Evolutionary conservation across 2,329 filamentous ascomycete genomes (phyloP).

Genomic region (Trichoderma harzianum): DNA sequence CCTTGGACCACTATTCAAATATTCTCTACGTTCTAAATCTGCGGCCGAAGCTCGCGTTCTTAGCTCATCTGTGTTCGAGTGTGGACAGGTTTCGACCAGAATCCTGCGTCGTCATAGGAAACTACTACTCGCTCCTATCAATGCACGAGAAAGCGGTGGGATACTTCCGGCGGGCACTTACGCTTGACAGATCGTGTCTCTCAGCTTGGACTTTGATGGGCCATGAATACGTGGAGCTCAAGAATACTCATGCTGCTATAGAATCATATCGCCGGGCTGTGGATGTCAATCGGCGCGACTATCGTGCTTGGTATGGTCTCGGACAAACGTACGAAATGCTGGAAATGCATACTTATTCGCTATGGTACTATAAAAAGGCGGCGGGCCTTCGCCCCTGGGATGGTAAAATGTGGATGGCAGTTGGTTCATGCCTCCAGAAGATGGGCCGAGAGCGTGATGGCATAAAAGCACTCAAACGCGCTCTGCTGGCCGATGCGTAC

Average conservation of each 20-base stretch:
- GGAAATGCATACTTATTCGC: slow-evolving; percentile 94
- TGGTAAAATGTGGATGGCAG: slow-evolving; percentile 98
- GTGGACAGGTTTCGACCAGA: slow-evolving; percentile 96
- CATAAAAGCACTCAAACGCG: slow-evolving; percentile 92
- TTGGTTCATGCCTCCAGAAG: slow-evolving; percentile 86
- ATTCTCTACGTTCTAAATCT: slow-evolving; percentile 91
- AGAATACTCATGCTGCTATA: slow-evolving; percentile 96
- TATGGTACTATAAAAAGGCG: slow-evolving; percentile 97
- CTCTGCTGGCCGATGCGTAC: slow-evolving; percentile 81
- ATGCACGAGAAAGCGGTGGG: slow-evolving; percentile 97
- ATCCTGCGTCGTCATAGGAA: slow-evolving; percentile 93
- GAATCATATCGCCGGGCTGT: slow-evolving; percentile 95
- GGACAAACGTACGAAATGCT: slow-evolving; percentile 97
- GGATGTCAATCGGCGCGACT: slow-evolving; percentile 93
- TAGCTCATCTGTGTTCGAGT: slow-evolving; percentile 85
- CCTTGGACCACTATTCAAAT: slow-evolving; percentile 93
- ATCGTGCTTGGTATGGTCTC: slow-evolving; percentile 95
- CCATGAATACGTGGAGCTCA: slow-evolving; percentile 97
- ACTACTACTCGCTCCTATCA: slow-evolving; percentile 92
- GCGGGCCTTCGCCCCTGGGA: slow-evolving; percentile 92
- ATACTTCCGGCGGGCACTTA: slow-evolving; percentile 91
- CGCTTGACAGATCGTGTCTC: slow-evolving; percentile 83
- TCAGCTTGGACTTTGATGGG: slow-evolving; percentile 99
- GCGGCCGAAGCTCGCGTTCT: slow-evolving; percentile 83
- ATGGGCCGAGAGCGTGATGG: slow-evolving; percentile 85